These are phyloP conservation scores for Arthrocladium fulminans DNA, from an alignment of 2,329 filamentous ascomycete species.

Conservation along the genomic window DNA sequence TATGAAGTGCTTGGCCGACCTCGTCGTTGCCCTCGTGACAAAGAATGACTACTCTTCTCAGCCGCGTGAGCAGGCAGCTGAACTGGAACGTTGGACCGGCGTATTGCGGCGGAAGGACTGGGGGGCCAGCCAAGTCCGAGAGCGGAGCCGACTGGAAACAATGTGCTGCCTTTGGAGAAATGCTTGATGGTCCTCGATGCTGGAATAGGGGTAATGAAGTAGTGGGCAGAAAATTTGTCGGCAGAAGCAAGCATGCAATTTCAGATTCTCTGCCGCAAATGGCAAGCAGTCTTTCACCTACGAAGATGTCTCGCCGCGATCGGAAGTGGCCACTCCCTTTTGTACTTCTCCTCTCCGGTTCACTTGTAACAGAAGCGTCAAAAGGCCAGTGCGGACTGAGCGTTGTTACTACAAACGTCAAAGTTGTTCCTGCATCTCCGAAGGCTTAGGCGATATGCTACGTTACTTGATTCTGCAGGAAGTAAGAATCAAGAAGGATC, in stretches of 20 bases:
- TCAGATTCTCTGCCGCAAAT: neutral
- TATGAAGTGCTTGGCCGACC: neutral
- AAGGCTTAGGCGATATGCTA: neutral
- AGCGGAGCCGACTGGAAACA: neutral
- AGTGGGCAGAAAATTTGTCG: neutral
- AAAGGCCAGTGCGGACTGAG: neutral
- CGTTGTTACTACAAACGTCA: neutral
- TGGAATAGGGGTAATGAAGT: neutral
- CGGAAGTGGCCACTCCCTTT: neutral
- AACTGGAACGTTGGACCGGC: constrained; percentile 2
- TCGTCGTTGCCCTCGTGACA: neutral
- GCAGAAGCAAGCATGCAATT: neutral
- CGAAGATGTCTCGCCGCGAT: neutral
- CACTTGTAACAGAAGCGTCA: neutral
- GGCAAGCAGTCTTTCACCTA: neutral
- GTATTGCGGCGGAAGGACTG: constrained; percentile 5
- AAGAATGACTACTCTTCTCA: neutral
- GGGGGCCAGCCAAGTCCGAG: neutral
- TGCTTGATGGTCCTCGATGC: neutral
- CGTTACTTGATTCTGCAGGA: constrained; percentile 11
- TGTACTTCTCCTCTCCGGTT: neutral
- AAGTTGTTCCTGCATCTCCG: constrained; percentile 1
- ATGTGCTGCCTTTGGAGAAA: neutral
- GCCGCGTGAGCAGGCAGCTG: neutral
- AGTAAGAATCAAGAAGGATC: neutral